phyloP scores from a whole-genome alignment of 2,329 filamentous ascomycete species.

The Diplodia mutila region DNA sequence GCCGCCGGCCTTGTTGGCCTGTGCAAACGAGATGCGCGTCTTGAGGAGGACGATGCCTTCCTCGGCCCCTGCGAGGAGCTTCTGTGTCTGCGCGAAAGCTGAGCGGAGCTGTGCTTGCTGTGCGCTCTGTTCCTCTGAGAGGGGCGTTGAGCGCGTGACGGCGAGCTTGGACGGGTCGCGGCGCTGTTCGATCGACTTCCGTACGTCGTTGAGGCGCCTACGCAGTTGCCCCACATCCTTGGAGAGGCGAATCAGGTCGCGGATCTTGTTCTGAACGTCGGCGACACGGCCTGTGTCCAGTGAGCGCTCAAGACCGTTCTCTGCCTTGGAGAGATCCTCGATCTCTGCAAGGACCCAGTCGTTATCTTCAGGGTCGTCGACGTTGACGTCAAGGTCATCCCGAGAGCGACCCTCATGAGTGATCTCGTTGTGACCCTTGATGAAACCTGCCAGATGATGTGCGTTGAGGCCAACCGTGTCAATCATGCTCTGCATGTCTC shows the following conservation, averaged over 20 bases:
- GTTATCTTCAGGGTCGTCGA: conserved; percentile 54
- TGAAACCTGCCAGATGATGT: conserved; percentile 62
- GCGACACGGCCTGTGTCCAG: conserved; percentile 71
- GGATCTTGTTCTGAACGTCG: conserved; percentile 69
- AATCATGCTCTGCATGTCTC: conserved; percentile 91
- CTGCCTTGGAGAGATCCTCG: conserved; percentile 65
- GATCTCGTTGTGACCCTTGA: conserved; percentile 64
- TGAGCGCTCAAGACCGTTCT: conserved; percentile 64
- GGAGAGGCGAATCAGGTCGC: conserved; percentile 67
- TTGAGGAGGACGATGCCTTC: conserved; percentile 78
- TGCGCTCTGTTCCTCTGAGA: conserved; percentile 81
- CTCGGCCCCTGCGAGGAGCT: conserved; percentile 76
- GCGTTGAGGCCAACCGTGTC: conserved; percentile 89
- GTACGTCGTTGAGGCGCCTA: conserved; percentile 68
- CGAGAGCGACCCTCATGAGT: conserved; percentile 61
- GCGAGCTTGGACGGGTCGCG: conserved; percentile 69
- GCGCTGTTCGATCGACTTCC: conserved; percentile 71
- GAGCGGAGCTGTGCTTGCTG: conserved; percentile 83
- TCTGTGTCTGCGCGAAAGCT: conserved; percentile 74
- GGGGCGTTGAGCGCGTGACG: conserved; percentile 68
- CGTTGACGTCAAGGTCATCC: conserved; percentile 63
- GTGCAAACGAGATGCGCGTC: conserved; percentile 69
- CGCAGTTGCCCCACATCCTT: conserved; percentile 73
- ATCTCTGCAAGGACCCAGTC: conserved; percentile 79
- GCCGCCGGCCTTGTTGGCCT: conserved; percentile 53